Evolutionary conservation across 352 stramenopile genomes (phyloP).

Genomic region (Phytophthora melonis): DNA sequence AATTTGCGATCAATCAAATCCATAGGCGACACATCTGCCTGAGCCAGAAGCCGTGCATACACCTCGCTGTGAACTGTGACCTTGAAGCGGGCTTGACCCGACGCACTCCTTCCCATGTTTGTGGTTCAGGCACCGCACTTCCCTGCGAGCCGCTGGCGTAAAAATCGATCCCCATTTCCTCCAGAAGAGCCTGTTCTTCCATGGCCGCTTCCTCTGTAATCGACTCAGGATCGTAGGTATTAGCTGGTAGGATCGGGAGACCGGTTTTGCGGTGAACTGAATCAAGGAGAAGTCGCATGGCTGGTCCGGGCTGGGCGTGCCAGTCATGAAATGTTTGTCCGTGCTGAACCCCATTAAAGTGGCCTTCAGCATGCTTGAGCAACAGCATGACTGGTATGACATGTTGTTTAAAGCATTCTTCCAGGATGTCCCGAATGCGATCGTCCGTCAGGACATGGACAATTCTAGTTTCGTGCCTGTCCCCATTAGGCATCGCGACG

Average conservation of each 20-base stretch:
- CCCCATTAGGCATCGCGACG: neutral
- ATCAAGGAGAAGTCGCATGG: neutral
- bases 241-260: neutral
- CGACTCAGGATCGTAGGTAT: neutral
- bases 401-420: neutral
- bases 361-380: neutral
- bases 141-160: neutral
- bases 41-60: too few species aligned
- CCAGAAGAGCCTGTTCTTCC: neutral
- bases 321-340: neutral
- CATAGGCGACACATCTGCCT: too few species aligned
- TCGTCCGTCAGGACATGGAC: neutral
- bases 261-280: neutral
- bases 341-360: neutral
- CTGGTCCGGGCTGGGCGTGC: neutral
- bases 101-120: neutral
- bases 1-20: too few species aligned
- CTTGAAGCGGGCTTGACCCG: too few species aligned
- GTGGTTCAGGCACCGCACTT: neutral
- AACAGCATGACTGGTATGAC: neutral
- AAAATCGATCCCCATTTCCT: conserved; percentile 2
- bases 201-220: neutral
- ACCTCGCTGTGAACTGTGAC: too few species aligned
- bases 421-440: neutral
- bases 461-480: neutral